phyloP scores from a whole-genome alignment of 805 yeast genomes.

The Teunomyces gatunensis region DNA sequence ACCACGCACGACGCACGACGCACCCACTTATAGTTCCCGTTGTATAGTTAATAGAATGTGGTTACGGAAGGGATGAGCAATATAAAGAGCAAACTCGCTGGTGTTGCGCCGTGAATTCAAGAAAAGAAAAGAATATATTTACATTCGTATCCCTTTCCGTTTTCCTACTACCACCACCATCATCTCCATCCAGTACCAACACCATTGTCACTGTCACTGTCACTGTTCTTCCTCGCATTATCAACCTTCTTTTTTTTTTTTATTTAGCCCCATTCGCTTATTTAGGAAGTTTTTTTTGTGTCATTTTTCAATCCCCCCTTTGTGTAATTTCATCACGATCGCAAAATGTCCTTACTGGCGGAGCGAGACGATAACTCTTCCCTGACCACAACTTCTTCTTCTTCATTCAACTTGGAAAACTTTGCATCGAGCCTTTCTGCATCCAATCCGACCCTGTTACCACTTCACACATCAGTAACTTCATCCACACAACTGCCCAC shows the following conservation, averaged over 20 bases:
- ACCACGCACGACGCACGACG: background rate
- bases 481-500: slow-evolving; percentile 5
- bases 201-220: too few relatives aligned
- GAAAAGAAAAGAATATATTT: too few relatives aligned
- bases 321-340: background rate
- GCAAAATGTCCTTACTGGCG: background rate
- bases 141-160: too few relatives aligned
- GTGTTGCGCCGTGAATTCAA: too few relatives aligned
- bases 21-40: slow-evolving; percentile 1
- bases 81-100: background rate
- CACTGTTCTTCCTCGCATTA: too few relatives aligned
- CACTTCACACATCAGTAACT: background rate
- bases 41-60: background rate
- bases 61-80: slow-evolving; percentile 1
- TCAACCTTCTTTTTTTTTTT: too few relatives aligned
- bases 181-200: too few relatives aligned
- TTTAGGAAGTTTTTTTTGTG: background rate
- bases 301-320: background rate
- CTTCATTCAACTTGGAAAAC: background rate
- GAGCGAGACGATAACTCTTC: slow-evolving; percentile 1
- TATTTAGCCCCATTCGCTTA: background rate
- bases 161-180: too few relatives aligned
- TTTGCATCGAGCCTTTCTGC: background rate
- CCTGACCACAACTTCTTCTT: background rate
- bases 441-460: too few relatives aligned